phyloP scores from a whole-genome alignment of 208 protist species.

The Giardia duodenalis region DNA sequence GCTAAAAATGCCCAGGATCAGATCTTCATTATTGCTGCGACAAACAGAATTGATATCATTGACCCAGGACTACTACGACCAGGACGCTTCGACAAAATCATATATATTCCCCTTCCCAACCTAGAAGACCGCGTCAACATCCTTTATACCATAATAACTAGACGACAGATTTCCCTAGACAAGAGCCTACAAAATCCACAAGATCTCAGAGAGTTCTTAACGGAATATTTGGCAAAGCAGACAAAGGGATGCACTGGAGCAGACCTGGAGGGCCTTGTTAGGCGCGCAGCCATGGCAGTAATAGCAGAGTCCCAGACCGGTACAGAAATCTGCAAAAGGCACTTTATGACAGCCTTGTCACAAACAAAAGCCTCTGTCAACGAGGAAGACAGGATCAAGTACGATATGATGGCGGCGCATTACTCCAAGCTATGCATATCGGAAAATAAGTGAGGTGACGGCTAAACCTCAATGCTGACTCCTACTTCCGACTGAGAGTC shows the following conservation, averaged over 20 bases:
- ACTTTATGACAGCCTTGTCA: neutral
- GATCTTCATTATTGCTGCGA: slow-evolving; percentile 84
- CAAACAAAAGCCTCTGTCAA: neutral
- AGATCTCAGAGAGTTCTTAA: neutral
- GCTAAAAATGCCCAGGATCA: slow-evolving; percentile 48
- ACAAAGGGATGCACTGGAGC: neutral
- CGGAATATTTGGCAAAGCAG: neutral
- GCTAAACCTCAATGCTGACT: no score
- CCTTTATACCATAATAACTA: neutral
- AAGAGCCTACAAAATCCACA: neutral
- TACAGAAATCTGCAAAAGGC: neutral
- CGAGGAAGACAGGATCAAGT: neutral
- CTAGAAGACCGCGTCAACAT: neutral
- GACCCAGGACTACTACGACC: slow-evolving; percentile 89
- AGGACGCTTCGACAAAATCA: slow-evolving; percentile 74
- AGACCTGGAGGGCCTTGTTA: neutral
- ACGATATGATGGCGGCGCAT: neutral
- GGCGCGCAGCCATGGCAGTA: neutral
- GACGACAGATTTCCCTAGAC: neutral
- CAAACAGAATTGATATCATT: slow-evolving; percentile 91
- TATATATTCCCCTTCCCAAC: slow-evolving; percentile 19
- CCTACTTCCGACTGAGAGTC: no score
- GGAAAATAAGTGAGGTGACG: no score
- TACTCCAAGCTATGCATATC: neutral
- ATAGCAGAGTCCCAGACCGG: neutral